These are phyloP conservation scores for Yamadazyma tumulicola DNA, from an alignment of 805 yeast species.

Conservation along the genomic window DNA sequence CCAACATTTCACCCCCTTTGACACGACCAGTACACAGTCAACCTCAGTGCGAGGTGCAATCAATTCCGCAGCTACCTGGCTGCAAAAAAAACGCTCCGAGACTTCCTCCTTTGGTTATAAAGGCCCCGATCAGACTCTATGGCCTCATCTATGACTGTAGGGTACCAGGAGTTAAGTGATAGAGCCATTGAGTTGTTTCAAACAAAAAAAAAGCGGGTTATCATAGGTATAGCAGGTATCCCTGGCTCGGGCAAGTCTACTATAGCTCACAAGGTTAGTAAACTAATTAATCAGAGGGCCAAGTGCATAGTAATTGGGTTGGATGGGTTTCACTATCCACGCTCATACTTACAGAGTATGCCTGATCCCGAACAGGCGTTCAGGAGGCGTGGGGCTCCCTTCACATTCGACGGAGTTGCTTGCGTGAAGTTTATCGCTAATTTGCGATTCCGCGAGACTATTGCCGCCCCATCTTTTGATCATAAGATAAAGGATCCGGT, in stretches of 20 bases:
- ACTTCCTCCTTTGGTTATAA: no score
- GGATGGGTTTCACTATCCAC: slow-evolving; percentile 38
- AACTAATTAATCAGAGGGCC: slow-evolving; percentile 14
- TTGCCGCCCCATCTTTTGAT: slow-evolving; percentile 68
- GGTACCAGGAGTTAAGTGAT: slow-evolving; percentile 1
- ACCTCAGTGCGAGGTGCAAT: no score
- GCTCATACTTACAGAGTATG: slow-evolving; percentile 35
- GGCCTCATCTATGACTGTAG: slow-evolving; percentile 4
- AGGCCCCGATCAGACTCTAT: no score
- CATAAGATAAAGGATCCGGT: slow-evolving; percentile 74
- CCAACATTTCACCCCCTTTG: no score
- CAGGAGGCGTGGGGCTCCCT: slow-evolving; percentile 76
- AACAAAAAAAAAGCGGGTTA: slow-evolving; percentile 35
- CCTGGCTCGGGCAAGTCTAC: slow-evolving; percentile 91
- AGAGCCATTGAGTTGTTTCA: slow-evolving; percentile 4
- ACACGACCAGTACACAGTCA: no score
- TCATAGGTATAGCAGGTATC: slow-evolving; percentile 67
- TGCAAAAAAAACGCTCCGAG: no score
- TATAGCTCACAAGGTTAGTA: slow-evolving; percentile 46
- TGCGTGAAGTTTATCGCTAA: slow-evolving; percentile 22
- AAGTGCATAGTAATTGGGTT: slow-evolving; percentile 29
- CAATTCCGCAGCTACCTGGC: no score
- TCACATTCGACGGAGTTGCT: slow-evolving; percentile 66
- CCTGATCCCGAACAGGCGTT: slow-evolving; percentile 56
- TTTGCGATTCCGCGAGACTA: slow-evolving; percentile 24